Evolutionary conservation across 2,329 filamentous ascomycete genomes (phyloP).

Genomic region (Epichloe elymi): DNA sequence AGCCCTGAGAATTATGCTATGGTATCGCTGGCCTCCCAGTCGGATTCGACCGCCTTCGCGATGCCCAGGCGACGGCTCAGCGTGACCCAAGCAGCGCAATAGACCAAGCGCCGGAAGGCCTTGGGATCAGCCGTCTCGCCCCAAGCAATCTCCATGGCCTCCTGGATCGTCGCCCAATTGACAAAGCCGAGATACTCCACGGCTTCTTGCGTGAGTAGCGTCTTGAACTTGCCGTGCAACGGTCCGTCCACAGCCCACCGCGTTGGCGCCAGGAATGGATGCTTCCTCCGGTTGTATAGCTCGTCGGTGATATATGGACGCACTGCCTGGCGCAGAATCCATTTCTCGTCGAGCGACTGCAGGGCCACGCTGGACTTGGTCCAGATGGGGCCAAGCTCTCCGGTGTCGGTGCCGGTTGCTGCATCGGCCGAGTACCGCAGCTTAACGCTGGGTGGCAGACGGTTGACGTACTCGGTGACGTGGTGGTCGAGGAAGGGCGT

Average conservation of each 20-base stretch:
- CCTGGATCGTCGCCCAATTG: conserved; percentile 21
- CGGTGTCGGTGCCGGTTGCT: background rate
- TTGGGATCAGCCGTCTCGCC: conserved; percentile 17
- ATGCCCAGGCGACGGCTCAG: no score
- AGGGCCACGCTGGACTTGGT: conserved; percentile 2
- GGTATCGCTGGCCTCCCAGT: no score
- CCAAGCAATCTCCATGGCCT: conserved; percentile 25
- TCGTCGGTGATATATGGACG: conserved; percentile 38
- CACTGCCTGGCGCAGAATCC: conserved; percentile 35
- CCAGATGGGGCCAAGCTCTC: background rate
- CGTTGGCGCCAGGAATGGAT: conserved; percentile 34
- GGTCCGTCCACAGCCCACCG: conserved; percentile 28
- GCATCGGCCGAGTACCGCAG: background rate
- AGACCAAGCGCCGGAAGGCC: conserved; percentile 17
- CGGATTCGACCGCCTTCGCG: no score
- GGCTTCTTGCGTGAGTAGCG: conserved; percentile 21
- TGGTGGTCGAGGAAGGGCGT: conserved; percentile 20
- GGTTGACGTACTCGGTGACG: conserved; percentile 10
- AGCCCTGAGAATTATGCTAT: no score
- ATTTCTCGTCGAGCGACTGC: conserved; percentile 29
- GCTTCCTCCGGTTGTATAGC: conserved; percentile 35
- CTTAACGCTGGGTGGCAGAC: conserved; percentile 7
- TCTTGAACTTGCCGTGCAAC: conserved; percentile 21
- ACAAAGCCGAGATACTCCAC: conserved; percentile 27
- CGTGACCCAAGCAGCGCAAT: no score